These are phyloP conservation scores for Termitomyces sp. DNA, from an alignment of 768 basidiomycete species.

Conservation along the genomic window DNA sequence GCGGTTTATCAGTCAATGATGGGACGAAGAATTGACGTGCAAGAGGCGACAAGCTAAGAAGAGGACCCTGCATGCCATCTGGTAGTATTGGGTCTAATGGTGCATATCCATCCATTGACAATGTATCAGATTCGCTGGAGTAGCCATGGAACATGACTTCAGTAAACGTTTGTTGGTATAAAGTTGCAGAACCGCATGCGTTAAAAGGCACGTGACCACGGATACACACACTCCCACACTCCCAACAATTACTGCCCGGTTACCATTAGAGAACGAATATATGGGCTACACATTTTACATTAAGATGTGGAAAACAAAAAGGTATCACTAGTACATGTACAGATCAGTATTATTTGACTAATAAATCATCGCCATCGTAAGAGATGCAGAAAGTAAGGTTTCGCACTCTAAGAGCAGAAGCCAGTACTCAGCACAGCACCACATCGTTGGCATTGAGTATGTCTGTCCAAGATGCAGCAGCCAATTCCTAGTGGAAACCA, in stretches of 20 bases:
- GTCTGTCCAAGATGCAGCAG: conserved; percentile 69
- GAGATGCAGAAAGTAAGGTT: not conserved
- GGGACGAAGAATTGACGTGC: conserved; percentile 56
- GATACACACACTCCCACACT: no score
- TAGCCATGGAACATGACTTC: conserved; percentile 7
- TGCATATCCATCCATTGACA: not conserved
- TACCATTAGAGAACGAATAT: no score
- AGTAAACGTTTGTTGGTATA: no score
- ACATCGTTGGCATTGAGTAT: conserved; percentile 56
- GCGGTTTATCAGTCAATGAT: conserved; percentile 60
- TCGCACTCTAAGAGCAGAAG: conserved; percentile 27
- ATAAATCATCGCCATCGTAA: not conserved
- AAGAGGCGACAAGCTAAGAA: conserved; percentile 23
- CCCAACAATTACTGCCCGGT: no score
- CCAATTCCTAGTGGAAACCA: conserved; percentile 87
- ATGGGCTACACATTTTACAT: not conserved
- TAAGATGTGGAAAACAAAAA: not conserved
- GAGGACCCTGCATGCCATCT: conserved; percentile 21
- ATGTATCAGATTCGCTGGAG: not conserved
- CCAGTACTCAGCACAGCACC: conserved; percentile 38
- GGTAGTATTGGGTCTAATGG: conserved; percentile 7
- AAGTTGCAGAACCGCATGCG: no score
- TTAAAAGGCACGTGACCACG: not conserved
- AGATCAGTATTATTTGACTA: not conserved
- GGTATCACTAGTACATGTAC: no score